These are phyloP conservation scores for Talaromyces thailandensis DNA, from an alignment of 495 filamentous ascomycete species.

Conservation along the genomic window DNA sequence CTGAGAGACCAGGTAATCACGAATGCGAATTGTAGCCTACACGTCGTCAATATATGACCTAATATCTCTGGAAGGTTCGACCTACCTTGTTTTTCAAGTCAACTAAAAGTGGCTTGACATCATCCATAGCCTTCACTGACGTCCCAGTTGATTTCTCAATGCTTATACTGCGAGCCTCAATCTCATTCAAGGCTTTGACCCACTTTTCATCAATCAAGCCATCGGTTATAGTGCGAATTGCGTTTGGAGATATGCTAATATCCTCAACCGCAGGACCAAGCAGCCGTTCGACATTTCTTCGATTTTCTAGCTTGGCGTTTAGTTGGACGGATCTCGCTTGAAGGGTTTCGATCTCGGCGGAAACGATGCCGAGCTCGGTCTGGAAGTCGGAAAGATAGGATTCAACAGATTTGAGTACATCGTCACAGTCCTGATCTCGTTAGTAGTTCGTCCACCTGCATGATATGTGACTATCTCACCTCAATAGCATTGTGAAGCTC, in stretches of 20 bases:
- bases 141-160: conserved; percentile 58
- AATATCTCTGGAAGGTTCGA: not conserved
- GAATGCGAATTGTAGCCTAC: conserved; percentile 83
- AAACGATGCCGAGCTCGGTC: conserved; percentile 82
- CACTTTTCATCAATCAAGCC: conserved; percentile 85
- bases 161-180: conserved; percentile 66
- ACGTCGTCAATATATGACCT: not conserved
- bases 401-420: conserved; percentile 89
- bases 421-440: conserved; percentile 61
- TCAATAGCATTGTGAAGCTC: conserved; percentile 82
- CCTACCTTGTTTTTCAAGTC: conserved; percentile 72
- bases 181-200: conserved; percentile 74
- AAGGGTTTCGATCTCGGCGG: conserved; percentile 87
- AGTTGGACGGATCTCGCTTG: conserved; percentile 77
- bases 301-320: conserved; percentile 81
- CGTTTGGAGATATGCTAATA: conserved; percentile 71
- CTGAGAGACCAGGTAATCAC: conserved; percentile 87
- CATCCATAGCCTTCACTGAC: conserved; percentile 63
- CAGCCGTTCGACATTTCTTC: conserved; percentile 78
- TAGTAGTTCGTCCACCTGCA: not conserved
- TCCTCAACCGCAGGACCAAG: conserved; percentile 89
- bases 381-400: conserved; percentile 85
- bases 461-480: conserved; percentile 11
- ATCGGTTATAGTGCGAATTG: conserved; percentile 76
- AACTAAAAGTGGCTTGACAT: conserved; percentile 76